A percentile compares a stretch with the other conserved stretches of the same genome.
Evolutionary conservation across 169 alveolate species (phyloP).

Genomic region (Plasmodium blacklocki): DNA sequence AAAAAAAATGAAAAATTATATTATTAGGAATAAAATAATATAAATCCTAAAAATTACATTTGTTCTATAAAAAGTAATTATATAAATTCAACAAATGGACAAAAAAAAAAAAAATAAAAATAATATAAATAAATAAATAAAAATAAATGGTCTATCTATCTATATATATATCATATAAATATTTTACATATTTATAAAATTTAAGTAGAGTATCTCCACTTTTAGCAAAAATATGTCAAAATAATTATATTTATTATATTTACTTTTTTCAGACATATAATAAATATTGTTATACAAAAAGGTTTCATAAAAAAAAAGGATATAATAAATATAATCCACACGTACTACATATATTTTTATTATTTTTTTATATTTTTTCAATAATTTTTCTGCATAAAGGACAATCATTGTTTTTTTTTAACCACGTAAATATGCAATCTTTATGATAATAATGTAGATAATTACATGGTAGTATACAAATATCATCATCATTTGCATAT

Average conservation of each 20-base stretch:
- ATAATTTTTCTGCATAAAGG: constrained; percentile 84
- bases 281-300: no score
- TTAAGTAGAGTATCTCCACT: no score
- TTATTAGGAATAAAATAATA: not conserved
- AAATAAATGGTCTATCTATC: no score
- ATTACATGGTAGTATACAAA: constrained; percentile 85
- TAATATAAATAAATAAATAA: not conserved
- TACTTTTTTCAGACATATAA: no score
- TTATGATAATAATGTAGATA: constrained; percentile 84
- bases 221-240: no score
- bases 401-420: constrained; percentile 82
- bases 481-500: constrained; percentile 76
- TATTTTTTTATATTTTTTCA: constrained; percentile 33
- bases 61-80: not conserved
- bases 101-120: constrained; percentile 19
- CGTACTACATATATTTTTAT: constrained; percentile 1
- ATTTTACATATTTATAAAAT: no score
- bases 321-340: not conserved
- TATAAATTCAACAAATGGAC: constrained; percentile 10
- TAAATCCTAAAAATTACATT: constrained; percentile 1
- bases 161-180: no score
- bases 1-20: no score
- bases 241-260: no score
- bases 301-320: no score
- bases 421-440: constrained; percentile 85